A percentile compares a stretch with the other conserved stretches of the same genome.
These are phyloP conservation scores for Pichia pseudocactophila DNA, from an alignment of 805 yeast genomes.

Conservation along the genomic window DNA sequence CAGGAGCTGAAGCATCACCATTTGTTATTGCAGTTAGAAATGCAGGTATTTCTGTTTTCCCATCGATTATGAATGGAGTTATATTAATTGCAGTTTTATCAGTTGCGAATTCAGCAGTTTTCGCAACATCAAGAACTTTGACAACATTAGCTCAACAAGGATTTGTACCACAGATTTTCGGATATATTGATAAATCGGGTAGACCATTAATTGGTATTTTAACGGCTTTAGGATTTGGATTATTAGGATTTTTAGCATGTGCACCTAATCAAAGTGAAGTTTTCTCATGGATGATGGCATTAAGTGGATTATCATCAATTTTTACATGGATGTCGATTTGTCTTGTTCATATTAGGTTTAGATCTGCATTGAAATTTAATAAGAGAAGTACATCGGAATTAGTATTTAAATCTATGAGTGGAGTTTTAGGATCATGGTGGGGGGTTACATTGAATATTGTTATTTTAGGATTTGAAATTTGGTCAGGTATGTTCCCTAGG, in stretches of 20 bases:
- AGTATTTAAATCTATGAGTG: conserved; percentile 57
- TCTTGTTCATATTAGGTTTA: conserved; percentile 59
- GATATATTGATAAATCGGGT: conserved; percentile 68
- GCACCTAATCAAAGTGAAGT: conserved; percentile 46
- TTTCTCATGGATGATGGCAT: conserved; percentile 69
- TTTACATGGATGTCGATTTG: conserved; percentile 76
- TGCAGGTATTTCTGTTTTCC: conserved; percentile 56
- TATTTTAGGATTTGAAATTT: conserved; percentile 68
- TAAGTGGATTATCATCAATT: conserved; percentile 66
- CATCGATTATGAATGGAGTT: conserved; percentile 67
- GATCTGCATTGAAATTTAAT: conserved; percentile 54
- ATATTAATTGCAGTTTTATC: conserved; percentile 65
- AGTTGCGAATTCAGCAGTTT: conserved; percentile 70
- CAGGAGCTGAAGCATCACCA: conserved; percentile 58
- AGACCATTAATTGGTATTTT: conserved; percentile 66
- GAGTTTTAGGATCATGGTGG: conserved; percentile 56
- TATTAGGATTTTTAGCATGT: conserved; percentile 56
- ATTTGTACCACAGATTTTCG: conserved; percentile 51
- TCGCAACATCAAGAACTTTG: conserved; percentile 63
- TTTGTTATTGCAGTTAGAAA: conserved; percentile 62
- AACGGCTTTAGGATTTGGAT: conserved; percentile 44
- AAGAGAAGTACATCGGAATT: conserved; percentile 62
- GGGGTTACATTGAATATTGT: conserved; percentile 51
- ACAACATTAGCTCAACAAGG: conserved; percentile 65
- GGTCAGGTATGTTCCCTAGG: conserved; percentile 68